Base-by-base conservation (phyloP, 2,329 filamentous ascomycete genomes). In the Microsporum canis region DNA sequence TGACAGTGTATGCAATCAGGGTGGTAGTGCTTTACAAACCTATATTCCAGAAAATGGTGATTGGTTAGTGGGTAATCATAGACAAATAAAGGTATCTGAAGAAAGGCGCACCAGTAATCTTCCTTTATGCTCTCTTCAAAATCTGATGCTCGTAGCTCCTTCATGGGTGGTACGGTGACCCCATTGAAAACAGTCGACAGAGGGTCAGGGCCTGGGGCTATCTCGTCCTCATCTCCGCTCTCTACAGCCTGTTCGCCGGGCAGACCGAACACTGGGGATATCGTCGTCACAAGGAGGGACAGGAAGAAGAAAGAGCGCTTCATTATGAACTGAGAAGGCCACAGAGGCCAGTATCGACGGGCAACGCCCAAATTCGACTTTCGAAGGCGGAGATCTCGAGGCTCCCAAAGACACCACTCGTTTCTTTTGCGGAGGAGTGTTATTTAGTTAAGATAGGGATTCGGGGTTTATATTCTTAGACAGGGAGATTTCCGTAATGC, bases 1-100 rank as follows among this genome's bases (percentile, higher is more conserved):
- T 82, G 81, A 77, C 91, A 96, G 74, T 96, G 90, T 55, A 80
- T 81, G 74, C 79, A 82, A 38, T 72, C 71, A 41, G 79, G 79
- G 53, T 80, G 82, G 64, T 77, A 80, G 64, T 79, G 75, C 68
- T 82, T 81, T 33, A 82, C 71, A 65, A 81, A 77, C 78, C 78
- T 80, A 63, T 33, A 23, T 17, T 14, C 72, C 61, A 71, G 43
- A 8, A 17, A 27, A 29, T 5, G 31, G 17, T 5, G 14, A 29
- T 6, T 58, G 8, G 23, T 60, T 49, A 62, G 63, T 36, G 33
- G 38, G 31, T 8, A 23, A 8, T 47, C 14, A 29, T 3, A 8
- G n/a, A 4, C 31, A 34, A 2, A 6, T 4, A 12, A 55, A n/a
- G 14, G 27, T 14, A 10, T 14, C 12, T 6, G 3, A 3, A 47